Evolutionary conservation across 2,329 filamentous ascomycete species (phyloP).

Genomic region (Neurospora sp.): DNA sequence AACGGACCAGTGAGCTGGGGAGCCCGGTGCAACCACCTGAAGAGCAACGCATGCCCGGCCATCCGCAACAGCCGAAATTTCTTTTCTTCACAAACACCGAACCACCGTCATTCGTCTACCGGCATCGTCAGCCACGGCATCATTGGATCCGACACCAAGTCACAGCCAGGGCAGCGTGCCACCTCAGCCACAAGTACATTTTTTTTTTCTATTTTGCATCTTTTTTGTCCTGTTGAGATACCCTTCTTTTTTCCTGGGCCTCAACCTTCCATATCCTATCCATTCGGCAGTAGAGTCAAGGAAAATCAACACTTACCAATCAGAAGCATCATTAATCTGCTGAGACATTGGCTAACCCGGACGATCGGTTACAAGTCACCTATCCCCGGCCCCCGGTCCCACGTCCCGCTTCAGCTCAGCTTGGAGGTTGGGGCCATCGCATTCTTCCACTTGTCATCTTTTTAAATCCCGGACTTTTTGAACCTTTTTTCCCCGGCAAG

Average conservation of each 20-base stretch:
- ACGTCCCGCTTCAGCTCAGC: slow-evolving; percentile 4
- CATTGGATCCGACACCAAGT: slow-evolving; percentile 1
- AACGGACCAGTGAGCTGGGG: not conserved
- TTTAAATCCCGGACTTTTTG: slow-evolving; percentile 2
- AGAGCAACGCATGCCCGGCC: slow-evolving; percentile 1
- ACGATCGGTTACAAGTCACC: not conserved
- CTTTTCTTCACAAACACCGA: slow-evolving; percentile 4
- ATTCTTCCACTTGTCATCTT: not conserved
- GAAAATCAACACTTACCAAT: not conserved
- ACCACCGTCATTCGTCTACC: not conserved
- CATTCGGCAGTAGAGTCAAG: not conserved
- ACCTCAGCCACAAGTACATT: not conserved
- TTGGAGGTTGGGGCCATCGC: not conserved
- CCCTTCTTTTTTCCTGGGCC: not conserved
- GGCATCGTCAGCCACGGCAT: not conserved
- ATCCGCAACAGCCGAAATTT: slow-evolving; percentile 13
- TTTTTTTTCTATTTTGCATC: not conserved
- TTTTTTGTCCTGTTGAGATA: not conserved
- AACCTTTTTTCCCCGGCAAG: slow-evolving; percentile 7
- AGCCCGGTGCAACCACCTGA: not conserved
- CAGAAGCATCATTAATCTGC: not conserved
- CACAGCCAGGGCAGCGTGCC: not conserved
- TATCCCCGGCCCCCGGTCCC: slow-evolving; percentile 1
- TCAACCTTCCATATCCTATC: not conserved
- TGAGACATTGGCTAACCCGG: not conserved